Percentiles rank a stretch among this genome's conserved stretches.
phyloP scores from a whole-genome alignment of 2,329 filamentous ascomycete genomes.

The Pseudogymnoascus sp. region DNA sequence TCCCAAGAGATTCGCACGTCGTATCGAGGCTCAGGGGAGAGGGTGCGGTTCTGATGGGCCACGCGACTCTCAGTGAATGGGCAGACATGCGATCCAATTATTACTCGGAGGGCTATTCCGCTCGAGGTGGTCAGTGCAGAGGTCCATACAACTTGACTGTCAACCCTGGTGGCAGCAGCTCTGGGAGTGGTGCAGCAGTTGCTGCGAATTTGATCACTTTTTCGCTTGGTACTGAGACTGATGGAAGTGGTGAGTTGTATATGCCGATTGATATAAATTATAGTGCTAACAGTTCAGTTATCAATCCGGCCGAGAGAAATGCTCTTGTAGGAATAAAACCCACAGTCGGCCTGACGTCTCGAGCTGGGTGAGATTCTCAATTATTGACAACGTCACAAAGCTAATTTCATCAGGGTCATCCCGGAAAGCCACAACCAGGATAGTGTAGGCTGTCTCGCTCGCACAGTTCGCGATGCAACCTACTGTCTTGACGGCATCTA shows the following conservation, averaged over 20 bases:
- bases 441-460: conserved; percentile 59
- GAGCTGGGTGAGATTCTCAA: conserved; percentile 35
- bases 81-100: conserved; percentile 61
- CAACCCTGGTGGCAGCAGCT: conserved; percentile 62
- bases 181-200: conserved; percentile 58
- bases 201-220: conserved; percentile 56
- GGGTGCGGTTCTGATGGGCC: conserved; percentile 58
- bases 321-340: conserved; percentile 67
- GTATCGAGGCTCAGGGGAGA: conserved; percentile 54
- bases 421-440: conserved; percentile 63
- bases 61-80: conserved; percentile 66
- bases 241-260: conserved; percentile 46
- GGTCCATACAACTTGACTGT: conserved; percentile 62
- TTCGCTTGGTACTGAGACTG: conserved; percentile 66
- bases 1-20: conserved; percentile 61
- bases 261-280: conserved; percentile 9
- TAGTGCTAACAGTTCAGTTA: conserved; percentile 37
- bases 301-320: conserved; percentile 64
- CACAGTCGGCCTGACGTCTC: conserved; percentile 64
- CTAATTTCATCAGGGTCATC: conserved; percentile 50
- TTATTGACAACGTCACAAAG: conserved; percentile 24
- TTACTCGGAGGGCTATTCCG: conserved; percentile 62
- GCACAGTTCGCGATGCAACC: conserved; percentile 61
- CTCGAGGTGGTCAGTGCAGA: conserved; percentile 54
- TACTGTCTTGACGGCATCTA: conserved; percentile 62